Conservation (phyloP, 108 stramenopile species). For the Schizochytrium sp. region DNA sequence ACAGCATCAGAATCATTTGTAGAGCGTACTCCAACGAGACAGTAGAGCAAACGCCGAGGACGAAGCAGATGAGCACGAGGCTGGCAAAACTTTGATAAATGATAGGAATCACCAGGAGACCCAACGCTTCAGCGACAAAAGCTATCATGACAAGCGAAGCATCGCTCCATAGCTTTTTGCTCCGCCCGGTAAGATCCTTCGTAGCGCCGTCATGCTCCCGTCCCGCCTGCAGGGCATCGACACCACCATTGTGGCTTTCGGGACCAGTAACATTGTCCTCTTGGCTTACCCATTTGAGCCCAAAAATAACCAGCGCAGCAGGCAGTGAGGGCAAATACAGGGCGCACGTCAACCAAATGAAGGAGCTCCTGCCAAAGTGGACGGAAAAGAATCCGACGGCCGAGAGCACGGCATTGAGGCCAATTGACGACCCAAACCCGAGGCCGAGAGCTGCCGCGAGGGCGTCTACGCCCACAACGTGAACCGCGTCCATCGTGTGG, state of each 20-base stretch:
- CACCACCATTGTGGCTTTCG: no score
- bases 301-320: background rate
- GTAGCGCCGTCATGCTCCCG: no score
- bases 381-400: background rate
- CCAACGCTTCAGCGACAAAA: background rate
- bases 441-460: background rate
- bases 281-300: background rate
- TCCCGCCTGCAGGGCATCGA: no score
- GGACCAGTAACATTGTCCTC: no score
- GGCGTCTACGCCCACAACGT: background rate
- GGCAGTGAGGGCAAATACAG: background rate
- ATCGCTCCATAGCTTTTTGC: background rate
- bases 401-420: background rate
- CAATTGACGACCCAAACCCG: background rate
- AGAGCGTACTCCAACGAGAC: background rate
- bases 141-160: background rate
- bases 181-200: background rate
- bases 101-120: background rate
- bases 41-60: background rate
- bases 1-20: background rate
- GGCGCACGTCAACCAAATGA: background rate
- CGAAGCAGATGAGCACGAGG: background rate
- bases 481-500: no score
- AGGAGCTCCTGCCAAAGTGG: background rate
- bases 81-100: background rate